Percentiles rank a stretch among this genome's conserved stretches.
phyloP scores from a whole-genome alignment of 2,329 filamentous ascomycete species.

The Daldinia eschscholtzii region DNA sequence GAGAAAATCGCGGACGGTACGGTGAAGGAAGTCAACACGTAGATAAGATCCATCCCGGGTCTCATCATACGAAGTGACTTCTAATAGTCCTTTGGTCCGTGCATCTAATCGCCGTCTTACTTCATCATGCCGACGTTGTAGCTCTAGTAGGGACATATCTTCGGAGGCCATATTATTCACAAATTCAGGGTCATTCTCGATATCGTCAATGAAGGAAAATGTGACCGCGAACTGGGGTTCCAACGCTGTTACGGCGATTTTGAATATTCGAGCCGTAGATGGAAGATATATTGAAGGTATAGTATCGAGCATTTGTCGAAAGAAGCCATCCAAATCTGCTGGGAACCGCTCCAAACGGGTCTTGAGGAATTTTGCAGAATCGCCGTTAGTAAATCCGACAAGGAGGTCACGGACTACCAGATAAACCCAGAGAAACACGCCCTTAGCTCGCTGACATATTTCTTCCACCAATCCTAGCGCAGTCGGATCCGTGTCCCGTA shows the following conservation, averaged over 20 bases:
- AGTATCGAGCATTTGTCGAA: not conserved
- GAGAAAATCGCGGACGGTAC: slow-evolving; percentile 10
- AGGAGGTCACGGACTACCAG: slow-evolving; percentile 37
- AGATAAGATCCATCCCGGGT: not conserved
- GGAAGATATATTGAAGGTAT: not conserved
- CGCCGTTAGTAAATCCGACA: slow-evolving; percentile 34
- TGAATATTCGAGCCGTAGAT: not conserved
- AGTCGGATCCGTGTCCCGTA: not conserved
- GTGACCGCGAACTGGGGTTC: not conserved
- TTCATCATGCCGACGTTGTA: not conserved
- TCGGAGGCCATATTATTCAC: not conserved
- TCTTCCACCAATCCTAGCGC: not conserved
- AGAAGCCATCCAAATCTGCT: not conserved
- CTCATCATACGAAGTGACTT: not conserved
- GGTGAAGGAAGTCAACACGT: slow-evolving; percentile 13
- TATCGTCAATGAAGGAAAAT: not conserved
- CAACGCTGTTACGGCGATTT: not conserved
- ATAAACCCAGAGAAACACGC: slow-evolving; percentile 46
- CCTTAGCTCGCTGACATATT: slow-evolving; percentile 33
- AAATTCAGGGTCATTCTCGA: not conserved
- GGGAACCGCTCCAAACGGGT: not conserved
- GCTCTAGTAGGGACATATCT: not conserved
- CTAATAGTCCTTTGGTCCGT: slow-evolving; percentile 7
- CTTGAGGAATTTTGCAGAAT: slow-evolving; percentile 22
- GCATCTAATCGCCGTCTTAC: not conserved